These are phyloP conservation scores for Xylaria bambusicola DNA, from an alignment of 495 filamentous ascomycete genomes.

Conservation along the genomic window DNA sequence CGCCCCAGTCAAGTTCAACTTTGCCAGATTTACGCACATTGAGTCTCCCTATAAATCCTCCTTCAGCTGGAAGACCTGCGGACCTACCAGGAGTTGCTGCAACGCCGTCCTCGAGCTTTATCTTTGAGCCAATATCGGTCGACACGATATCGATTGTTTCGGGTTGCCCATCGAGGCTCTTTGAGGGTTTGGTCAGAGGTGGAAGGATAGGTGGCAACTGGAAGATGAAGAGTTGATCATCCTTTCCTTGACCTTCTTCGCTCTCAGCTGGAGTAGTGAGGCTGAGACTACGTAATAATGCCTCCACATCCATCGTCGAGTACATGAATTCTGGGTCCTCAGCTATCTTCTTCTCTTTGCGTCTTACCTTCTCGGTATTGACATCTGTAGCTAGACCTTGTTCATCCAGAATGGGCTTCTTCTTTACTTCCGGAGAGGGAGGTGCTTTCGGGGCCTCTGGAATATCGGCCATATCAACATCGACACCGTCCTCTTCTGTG, in stretches of 20 bases:
- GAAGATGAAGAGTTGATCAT: constrained; percentile 62
- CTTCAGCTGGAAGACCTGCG: constrained; percentile 35
- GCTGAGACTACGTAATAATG: constrained; percentile 36
- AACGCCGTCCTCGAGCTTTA: constrained; percentile 32
- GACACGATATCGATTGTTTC: constrained; percentile 39
- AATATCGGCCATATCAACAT: constrained; percentile 42
- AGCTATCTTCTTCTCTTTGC: constrained; percentile 30
- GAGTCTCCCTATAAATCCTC: constrained; percentile 60
- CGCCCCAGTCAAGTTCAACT: constrained; percentile 63
- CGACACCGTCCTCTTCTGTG: constrained; percentile 27
- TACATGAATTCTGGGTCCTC: constrained; percentile 42
- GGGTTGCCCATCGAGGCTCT: constrained; percentile 22
- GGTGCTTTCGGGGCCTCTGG: constrained; percentile 35
- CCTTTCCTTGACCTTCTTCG: constrained; percentile 34
- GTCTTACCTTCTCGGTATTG: constrained; percentile 26
- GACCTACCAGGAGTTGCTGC: constrained; percentile 24
- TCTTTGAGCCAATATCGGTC: constrained; percentile 22
- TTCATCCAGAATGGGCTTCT: constrained; percentile 22
- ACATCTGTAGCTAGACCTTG: constrained; percentile 2
- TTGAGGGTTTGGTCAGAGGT: constrained; percentile 43
- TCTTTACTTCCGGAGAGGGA: constrained; percentile 37
- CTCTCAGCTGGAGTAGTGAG: constrained; percentile 22
- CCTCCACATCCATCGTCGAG: constrained; percentile 31
- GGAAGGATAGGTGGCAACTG: constrained; percentile 65
- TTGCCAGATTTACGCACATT: constrained; percentile 61